Base-by-base conservation (phyloP, 164 flowering plant species). In the Piper longum region DNA sequence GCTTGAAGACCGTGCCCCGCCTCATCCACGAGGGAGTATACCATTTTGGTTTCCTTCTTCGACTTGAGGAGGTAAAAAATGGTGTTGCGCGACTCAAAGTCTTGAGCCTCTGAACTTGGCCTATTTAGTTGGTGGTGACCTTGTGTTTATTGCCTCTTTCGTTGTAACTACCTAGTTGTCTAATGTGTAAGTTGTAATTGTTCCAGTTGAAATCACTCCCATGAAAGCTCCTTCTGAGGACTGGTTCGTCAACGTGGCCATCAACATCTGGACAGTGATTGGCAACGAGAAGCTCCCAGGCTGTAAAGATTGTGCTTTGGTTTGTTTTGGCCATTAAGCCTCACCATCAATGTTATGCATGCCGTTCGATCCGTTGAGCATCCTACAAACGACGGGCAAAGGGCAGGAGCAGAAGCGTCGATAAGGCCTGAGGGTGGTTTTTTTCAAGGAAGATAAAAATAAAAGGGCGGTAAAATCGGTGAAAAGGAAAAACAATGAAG, bases 211-310 rank as follows among this genome's bases (percentile, higher is more conserved):
- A 48, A 48, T 48, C 52, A 8, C 52, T 44, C 48, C 36, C 52
- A 66, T 66, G 68, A 63, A 66, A 52, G 41, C 63, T 19, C 19
- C 57, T n/a, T 26, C 60, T 4, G 97, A 93, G 67, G 90, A 93
- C 70, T 89, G 97, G 65, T 88, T 86, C 62, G 99, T 93, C 4
- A 93, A 88, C 67, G 99, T 93, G 18, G 96, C 97, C 0, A 95
- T 91, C 59, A 96, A 95, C 60, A 69, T 91, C 48, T 69, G 99
- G 56, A 96, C 97, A 5, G 81, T 95, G 42, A 87, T 90, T 67
- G 91, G 86, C 56, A 96, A 90, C 69, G 97, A 95, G 73, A 68
- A 71, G 62, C 71, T 83, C 55, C 97, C 88, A 66, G 99, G 96
- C 4, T 90, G 99, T 75, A 82, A 84, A 69, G 99, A 95, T 76